Percentiles rank a stretch among this genome's conserved stretches.
Evolutionary conservation across 768 basidiomycete species (phyloP).

Genomic region (Ramaria sp.): DNA sequence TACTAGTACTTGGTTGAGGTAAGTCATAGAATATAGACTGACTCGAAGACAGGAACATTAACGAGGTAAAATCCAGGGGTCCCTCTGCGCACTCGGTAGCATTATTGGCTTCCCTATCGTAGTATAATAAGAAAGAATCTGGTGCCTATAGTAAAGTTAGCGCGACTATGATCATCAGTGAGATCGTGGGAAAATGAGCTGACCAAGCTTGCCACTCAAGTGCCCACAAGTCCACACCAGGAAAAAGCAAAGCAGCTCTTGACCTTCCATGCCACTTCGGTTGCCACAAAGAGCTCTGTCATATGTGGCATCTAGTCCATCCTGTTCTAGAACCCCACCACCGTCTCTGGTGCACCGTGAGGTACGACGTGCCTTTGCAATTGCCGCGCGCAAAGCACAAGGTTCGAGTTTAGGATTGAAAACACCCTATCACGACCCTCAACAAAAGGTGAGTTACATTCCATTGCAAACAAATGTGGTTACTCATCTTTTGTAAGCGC

Average conservation of each 20-base stretch:
- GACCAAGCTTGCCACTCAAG: neutral
- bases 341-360: neutral
- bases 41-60: too few relatives aligned
- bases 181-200: neutral
- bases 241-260: neutral
- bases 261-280: conserved; percentile 1
- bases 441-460: neutral
- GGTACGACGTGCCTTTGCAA: neutral
- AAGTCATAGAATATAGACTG: too few relatives aligned
- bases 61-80: too few relatives aligned
- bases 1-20: too few relatives aligned
- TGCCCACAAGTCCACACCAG: conserved; percentile 1
- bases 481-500: conserved; percentile 35
- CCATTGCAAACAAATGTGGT: neutral
- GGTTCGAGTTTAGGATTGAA: neutral
- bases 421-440: neutral
- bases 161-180: neutral
- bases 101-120: neutral
- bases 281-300: conserved; percentile 5
- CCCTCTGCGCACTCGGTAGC: too few relatives aligned
- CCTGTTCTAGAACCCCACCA: neutral
- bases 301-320: neutral
- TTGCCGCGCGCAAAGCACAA: neutral
- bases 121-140: too few relatives aligned
- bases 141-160: neutral